Conservation (phyloP, 352 stramenopile species). For the Pythium phragmiticola region DNA sequence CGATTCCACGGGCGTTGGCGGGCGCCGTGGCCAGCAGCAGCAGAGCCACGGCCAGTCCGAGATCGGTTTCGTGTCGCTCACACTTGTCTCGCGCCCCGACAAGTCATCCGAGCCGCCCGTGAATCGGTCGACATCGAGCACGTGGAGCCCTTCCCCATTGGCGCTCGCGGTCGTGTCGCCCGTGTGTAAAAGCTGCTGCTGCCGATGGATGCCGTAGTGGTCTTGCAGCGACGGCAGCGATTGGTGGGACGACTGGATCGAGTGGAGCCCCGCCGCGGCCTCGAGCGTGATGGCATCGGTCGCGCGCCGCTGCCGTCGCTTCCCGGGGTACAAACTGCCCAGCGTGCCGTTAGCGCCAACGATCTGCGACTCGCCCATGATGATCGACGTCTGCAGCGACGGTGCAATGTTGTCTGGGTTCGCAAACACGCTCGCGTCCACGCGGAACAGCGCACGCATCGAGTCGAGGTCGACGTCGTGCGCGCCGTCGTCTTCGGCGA, state of each 20-base stretch:
- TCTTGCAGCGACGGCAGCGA: slow-evolving; percentile 17
- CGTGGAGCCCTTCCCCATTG: slow-evolving; percentile 2
- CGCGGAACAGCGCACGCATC: slow-evolving; percentile 65
- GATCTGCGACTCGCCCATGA: slow-evolving; percentile 63
- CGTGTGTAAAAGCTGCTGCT: slow-evolving; percentile 23
- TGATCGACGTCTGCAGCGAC: slow-evolving; percentile 69
- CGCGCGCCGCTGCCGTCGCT: slow-evolving; percentile 25
- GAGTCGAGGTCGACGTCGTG: slow-evolving; percentile 34
- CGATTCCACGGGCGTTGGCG: neutral
- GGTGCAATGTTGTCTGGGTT: slow-evolving; percentile 77
- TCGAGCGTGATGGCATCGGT: slow-evolving; percentile 19
- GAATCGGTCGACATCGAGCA: slow-evolving; percentile 7
- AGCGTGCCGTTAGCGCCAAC: slow-evolving; percentile 34
- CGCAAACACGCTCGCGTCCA: slow-evolving; percentile 63
- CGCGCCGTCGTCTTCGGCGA: slow-evolving; percentile 1
- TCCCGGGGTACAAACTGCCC: slow-evolving; percentile 26
- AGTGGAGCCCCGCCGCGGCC: neutral
- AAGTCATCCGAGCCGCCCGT: slow-evolving; percentile 19
- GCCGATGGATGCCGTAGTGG: slow-evolving; percentile 14
- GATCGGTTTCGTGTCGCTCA: slow-evolving; percentile 2
- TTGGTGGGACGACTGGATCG: slow-evolving; percentile 9
- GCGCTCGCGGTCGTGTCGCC: slow-evolving; percentile 13
- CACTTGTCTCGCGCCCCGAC: slow-evolving; percentile 9
- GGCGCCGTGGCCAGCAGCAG: slow-evolving; percentile 2
- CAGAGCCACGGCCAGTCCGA: slow-evolving; percentile 15